Conservation (phyloP, 106 monocot genomes). For the Amphibolis antarctica region DNA sequence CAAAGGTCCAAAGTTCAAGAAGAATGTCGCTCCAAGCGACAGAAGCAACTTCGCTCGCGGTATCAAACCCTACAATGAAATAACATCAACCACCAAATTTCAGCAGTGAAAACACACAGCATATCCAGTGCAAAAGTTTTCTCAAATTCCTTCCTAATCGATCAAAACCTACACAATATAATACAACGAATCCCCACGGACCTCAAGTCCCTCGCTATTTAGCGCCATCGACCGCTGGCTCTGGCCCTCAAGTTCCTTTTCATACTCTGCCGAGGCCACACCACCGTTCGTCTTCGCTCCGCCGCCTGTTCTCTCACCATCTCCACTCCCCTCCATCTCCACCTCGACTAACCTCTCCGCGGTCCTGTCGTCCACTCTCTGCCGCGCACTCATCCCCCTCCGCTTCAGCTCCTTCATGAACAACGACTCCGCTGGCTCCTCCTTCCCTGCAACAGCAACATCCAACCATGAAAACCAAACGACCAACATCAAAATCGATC, state of each 20-base stretch:
- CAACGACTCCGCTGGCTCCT: constrained; percentile 73
- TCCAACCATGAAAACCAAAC: background rate
- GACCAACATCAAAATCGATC: background rate
- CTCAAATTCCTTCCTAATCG: background rate
- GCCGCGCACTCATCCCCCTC: constrained; percentile 58
- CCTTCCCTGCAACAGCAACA: constrained; percentile 14
- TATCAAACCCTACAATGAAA: constrained; percentile 70
- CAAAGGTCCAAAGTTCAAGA: constrained; percentile 77
- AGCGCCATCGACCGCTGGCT: constrained; percentile 22
- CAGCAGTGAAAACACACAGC: background rate
- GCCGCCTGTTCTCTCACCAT: background rate
- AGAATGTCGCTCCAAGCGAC: constrained; percentile 72
- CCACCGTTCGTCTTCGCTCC: constrained; percentile 11
- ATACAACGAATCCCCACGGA: background rate
- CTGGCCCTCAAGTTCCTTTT: constrained; percentile 7
- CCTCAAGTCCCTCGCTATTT: constrained; percentile 28
- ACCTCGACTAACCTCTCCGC: background rate
- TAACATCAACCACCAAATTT: background rate
- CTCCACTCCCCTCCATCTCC: constrained; percentile 17
- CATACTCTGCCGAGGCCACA: constrained; percentile 15
- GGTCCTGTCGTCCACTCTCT: constrained; percentile 20
- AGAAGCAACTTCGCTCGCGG: constrained; percentile 81
- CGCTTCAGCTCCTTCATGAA: constrained; percentile 90
- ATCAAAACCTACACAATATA: background rate
- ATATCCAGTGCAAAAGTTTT: background rate